Base-by-base conservation (phyloP, 805 yeast species). In the Suhomyces sp. region DNA sequence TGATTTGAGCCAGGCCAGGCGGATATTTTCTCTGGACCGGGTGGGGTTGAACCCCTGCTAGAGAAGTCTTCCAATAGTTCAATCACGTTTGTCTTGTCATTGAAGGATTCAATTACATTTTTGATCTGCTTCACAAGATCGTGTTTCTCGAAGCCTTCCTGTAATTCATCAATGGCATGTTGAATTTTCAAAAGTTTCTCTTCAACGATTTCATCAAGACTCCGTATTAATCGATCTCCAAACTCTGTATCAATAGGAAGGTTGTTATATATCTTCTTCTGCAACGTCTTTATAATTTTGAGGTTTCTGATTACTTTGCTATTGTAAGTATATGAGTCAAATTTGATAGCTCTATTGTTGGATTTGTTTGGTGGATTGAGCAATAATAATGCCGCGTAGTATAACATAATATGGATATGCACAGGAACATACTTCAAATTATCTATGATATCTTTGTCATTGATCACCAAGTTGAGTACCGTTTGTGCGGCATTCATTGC, bases 1-100 rank as follows among this genome's bases (percentile, higher is more conserved):
- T 77, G 84, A 45, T 79, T 72, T 10, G 77, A 69, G 0, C 85
- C 84, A 0, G 86, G 86, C 86, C 86, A 80, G 1, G 86, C 74
- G 20, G 61, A 57, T 6, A 67, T 65, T 28, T 51, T 55, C 36
- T 67, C 71, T 2, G 69, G 68, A 6, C 50, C 52, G 5, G 68
- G 67, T 1, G 46, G 38, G 11, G 64, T 54, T 2, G 56, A 42
- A 3, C 57, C 51, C 15, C 54, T 38, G 28, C 59, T 52, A 10
- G 50, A 46, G 4, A 31, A 29, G 6, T 48, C 53, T 32, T 57
- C 44, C 13, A 42, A 23, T 4, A 43, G 29, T 10, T 54, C 56
- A 19, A 33, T 39, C 28, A 48, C 31, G 22, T 19, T 19, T 14
- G 27, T 19, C 16, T 36, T 26, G 31, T 37, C 14, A 32, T 40